Conservation (phyloP, 129 eudicot species). For the Mikania micrantha region DNA sequence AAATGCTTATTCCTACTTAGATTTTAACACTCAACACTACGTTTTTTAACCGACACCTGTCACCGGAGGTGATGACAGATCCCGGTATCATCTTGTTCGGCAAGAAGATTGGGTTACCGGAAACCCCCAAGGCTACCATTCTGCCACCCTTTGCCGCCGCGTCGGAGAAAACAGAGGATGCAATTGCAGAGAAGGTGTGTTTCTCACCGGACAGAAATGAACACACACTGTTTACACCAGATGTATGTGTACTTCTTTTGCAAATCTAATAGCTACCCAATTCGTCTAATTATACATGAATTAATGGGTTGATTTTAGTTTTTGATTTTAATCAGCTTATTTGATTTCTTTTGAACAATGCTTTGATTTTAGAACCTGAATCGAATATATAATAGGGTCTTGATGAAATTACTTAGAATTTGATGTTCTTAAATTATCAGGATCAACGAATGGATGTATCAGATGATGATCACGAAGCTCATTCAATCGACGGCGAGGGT, state of each 20-base stretch:
- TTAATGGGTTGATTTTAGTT: background rate
- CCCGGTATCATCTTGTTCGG: slow-evolving; percentile 77
- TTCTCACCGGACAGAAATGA: too few relatives aligned
- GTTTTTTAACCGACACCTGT: background rate
- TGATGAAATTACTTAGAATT: too few relatives aligned
- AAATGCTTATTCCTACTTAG: slow-evolving; percentile 13
- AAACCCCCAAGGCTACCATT: slow-evolving; percentile 17
- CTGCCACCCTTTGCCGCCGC: background rate
- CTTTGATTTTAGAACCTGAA: too few relatives aligned
- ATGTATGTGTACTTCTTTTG: slow-evolving; percentile 16
- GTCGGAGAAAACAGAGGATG: background rate
- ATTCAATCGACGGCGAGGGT: slow-evolving; percentile 34
- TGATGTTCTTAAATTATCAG: slow-evolving; percentile 6
- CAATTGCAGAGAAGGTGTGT: slow-evolving; percentile 14
- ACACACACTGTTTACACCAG: background rate
- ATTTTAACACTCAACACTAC: slow-evolving; percentile 12
- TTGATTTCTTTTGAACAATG: too few relatives aligned
- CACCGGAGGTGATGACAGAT: slow-evolving; percentile 25
- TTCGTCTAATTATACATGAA: background rate
- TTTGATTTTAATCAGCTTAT: too few relatives aligned
- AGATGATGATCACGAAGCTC: slow-evolving; percentile 39
- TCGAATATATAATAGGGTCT: too few relatives aligned
- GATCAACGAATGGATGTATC: slow-evolving; percentile 17
- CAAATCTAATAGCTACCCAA: slow-evolving; percentile 16
- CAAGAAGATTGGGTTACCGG: slow-evolving; percentile 56